Evolutionary conservation across 768 basidiomycete species (phyloP), one percentile per base, ranked within the genome.

Genomic region (Chlorophyllum brunneum): DNA sequence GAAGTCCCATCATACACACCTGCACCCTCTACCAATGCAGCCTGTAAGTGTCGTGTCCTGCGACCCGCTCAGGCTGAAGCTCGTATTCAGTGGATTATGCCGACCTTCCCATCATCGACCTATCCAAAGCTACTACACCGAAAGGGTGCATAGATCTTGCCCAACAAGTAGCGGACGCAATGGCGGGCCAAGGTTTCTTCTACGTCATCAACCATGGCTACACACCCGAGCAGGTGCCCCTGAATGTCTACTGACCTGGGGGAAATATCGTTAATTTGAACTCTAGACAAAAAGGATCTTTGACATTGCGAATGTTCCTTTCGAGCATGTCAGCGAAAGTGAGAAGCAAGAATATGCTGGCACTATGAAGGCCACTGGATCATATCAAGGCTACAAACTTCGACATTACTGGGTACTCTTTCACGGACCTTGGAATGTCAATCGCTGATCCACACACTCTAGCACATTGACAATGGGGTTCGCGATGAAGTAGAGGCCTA

Each of bases 391-490:
- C 0, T 83, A 82, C 56, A 82, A 83, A 56, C 70, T 69, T 5
- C 71, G 74, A 8, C 69, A 77, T 51, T 77, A 76, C 45, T 83
- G 80, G 80, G 81, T 80, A 56, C 9, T 67, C 58, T 1, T n/a
- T 7, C n/a, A n/a, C n/a, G n/a, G n/a, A n/a, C n/a, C n/a, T n/a
- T n/a, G n/a, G n/a, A n/a, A n/a, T n/a, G n/a, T n/a, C n/a, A n/a
- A 10, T 18, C 16, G 15, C 37, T 34, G 13, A 13, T 20, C 9
- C 37, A 10, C 7, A 22, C 20, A 20, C 11, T 15, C 20, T 48
- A 86, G 84, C 79, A 81, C 43, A 78, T 86, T 39, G 80, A 79
- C 34, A 75, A 74, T 9, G 85, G 84, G 5, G 78, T 86, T 22
- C 73, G 65, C 15, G 85, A 87, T 59, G 81, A 85, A 56, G 58